Conservation (phyloP, 345 rosid species). For the Eutrema heterophyllum region DNA sequence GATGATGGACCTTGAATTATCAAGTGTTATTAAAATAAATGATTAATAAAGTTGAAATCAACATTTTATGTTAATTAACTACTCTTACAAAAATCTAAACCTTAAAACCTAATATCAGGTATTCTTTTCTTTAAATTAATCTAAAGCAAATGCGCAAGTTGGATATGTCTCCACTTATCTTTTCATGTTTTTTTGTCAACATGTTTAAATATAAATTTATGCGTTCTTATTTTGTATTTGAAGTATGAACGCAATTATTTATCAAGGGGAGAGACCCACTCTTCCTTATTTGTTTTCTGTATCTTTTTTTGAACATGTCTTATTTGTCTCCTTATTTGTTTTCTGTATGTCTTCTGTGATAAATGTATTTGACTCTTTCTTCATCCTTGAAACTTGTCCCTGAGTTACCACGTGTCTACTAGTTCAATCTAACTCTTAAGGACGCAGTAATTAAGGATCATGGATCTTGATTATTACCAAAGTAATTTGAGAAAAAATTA, state of each 20-base stretch:
- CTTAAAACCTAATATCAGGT: constrained; percentile 38
- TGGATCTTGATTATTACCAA: constrained; percentile 1
- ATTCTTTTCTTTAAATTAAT: constrained; percentile 11
- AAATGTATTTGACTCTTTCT: constrained; percentile 23
- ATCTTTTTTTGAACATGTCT: too few relatives aligned
- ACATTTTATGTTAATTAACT: constrained; percentile 10
- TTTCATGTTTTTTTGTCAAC: constrained; percentile 27
- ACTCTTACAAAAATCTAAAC: constrained; percentile 10
- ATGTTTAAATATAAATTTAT: background rate
- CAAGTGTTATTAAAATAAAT: constrained; percentile 20
- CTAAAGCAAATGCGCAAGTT: constrained; percentile 33
- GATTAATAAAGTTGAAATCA: constrained; percentile 26
- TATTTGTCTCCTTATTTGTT: background rate
- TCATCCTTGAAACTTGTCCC: constrained; percentile 24
- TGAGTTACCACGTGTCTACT: constrained; percentile 30
- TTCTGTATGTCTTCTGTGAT: background rate
- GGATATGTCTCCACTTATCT: constrained; percentile 33
- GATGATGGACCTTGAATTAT: constrained; percentile 27
- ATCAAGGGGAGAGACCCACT: constrained; percentile 4
- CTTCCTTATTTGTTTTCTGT: background rate
- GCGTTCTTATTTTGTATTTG: constrained; percentile 14
- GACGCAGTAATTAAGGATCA: background rate
- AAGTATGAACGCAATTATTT: constrained; percentile 21
- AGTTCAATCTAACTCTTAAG: background rate
- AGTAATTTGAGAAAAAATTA: constrained; percentile 1